Percentiles rank a stretch among this genome's conserved stretches.
Evolutionary conservation across 331 rosid genomes (phyloP).

Genomic region (Dryas integrifolia): DNA sequence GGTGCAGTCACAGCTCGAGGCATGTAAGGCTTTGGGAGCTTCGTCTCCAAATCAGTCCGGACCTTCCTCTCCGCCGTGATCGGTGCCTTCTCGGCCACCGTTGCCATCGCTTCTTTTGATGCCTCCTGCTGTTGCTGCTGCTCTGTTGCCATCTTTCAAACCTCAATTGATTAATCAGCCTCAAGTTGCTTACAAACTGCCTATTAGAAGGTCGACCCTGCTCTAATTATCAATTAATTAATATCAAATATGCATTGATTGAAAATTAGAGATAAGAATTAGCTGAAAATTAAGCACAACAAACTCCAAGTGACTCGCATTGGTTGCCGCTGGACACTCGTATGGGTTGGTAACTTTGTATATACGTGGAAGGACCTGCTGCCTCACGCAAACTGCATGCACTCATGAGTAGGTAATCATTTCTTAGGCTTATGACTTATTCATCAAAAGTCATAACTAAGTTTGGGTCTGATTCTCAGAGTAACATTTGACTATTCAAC

Average conservation of each 20-base stretch:
- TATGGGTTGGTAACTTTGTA: too few relatives aligned
- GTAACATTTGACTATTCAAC: too few relatives aligned
- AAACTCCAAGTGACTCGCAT: slow-evolving; percentile 43
- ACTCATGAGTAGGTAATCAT: too few relatives aligned
- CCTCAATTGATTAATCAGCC: too few relatives aligned
- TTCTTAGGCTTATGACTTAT: too few relatives aligned
- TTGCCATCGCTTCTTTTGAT: slow-evolving; percentile 48
- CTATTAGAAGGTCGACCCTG: not conserved
- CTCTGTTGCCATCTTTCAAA: slow-evolving; percentile 30
- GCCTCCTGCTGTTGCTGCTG: slow-evolving; percentile 7
- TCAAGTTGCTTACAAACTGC: too few relatives aligned
- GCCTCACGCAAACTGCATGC: too few relatives aligned
- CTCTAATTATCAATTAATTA: not conserved
- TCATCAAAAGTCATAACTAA: too few relatives aligned
- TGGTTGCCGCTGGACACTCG: slow-evolving; percentile 6
- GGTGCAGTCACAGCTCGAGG: slow-evolving; percentile 51
- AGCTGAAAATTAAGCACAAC: slow-evolving; percentile 19
- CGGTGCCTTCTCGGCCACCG: slow-evolving; percentile 63
- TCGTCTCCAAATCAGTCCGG: slow-evolving; percentile 50
- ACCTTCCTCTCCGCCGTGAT: slow-evolving; percentile 50
- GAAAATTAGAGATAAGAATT: not conserved
- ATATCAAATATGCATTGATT: too few relatives aligned
- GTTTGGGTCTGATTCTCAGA: too few relatives aligned
- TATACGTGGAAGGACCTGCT: too few relatives aligned
- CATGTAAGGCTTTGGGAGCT: slow-evolving; percentile 61